A percentile compares a stretch with the other conserved stretches of the same genome.
phyloP scores from a whole-genome alignment of 2,329 filamentous ascomycete species.

The Cladosporium cucumerinum region DNA sequence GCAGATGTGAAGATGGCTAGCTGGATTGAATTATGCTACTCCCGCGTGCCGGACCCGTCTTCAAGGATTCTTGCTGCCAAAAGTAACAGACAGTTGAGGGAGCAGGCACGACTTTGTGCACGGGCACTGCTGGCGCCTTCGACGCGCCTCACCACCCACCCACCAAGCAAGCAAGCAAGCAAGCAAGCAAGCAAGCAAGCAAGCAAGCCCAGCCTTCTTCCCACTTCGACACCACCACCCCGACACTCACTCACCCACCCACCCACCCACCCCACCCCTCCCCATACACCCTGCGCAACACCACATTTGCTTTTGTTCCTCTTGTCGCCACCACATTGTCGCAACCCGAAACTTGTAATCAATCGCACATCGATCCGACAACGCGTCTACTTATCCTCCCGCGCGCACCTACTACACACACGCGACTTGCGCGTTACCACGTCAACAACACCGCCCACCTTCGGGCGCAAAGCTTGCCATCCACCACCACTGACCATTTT shows the following conservation, averaged over 20 bases:
- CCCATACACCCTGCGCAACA: neutral
- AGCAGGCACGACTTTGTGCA: neutral
- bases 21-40: neutral
- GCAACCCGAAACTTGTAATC: neutral
- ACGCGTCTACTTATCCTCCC: neutral
- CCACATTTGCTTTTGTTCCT: neutral
- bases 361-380: neutral
- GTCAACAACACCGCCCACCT: constrained; percentile 26
- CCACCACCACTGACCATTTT: constrained; percentile 1
- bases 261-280: too few species aligned
- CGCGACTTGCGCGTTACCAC: constrained; percentile 16
- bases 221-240: constrained; percentile 3
- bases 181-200: too few species aligned
- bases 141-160: neutral
- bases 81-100: neutral
- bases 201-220: neutral
- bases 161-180: too few species aligned
- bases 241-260: neutral
- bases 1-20: neutral
- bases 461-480: constrained; percentile 19
- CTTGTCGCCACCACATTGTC: neutral
- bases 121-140: neutral
- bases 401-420: neutral
- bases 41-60: neutral
- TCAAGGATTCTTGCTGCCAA: neutral